Conservation (phyloP, 106 monocot genomes). For the Acorus gramineus region DNA sequence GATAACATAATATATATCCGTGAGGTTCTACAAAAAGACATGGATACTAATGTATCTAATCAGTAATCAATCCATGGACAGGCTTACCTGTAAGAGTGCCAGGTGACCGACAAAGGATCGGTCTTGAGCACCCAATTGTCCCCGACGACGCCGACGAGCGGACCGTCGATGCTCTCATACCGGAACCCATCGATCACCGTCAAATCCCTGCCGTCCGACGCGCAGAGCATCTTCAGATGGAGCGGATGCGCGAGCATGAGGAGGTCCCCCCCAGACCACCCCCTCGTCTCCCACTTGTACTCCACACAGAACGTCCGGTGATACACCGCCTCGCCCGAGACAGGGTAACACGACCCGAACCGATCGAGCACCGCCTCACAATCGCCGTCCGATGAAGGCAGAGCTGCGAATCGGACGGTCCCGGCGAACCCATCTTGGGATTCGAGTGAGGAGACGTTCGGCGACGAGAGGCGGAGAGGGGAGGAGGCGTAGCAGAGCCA, state of each 20-base stretch:
- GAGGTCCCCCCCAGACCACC: conserved; percentile 47
- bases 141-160: conserved; percentile 76
- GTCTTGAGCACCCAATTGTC: conserved; percentile 59
- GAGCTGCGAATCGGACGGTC: conserved; percentile 42
- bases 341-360: conserved; percentile 67
- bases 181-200: conserved; percentile 37
- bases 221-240: conserved; percentile 49
- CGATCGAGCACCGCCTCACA: conserved; percentile 57
- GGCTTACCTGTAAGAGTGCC: conserved; percentile 35
- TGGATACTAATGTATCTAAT: too few relatives aligned
- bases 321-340: conserved; percentile 58
- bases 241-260: conserved; percentile 84
- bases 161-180: conserved; percentile 78
- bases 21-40: too few relatives aligned
- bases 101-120: conserved; percentile 58
- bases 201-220: not conserved
- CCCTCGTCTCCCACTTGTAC: conserved; percentile 76
- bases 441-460: conserved; percentile 17
- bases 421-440: conserved; percentile 36
- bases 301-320: conserved; percentile 42
- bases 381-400: conserved; percentile 20
- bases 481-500: conserved; percentile 71
- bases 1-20: too few relatives aligned
- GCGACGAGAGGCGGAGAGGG: conserved; percentile 40
- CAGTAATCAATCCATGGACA: too few relatives aligned